Percentiles rank a stretch among this genome's conserved stretches.
Evolutionary conservation across 1,139 yeast species (phyloP).

Genomic region (Kurtzmaniella quercitrusa): DNA sequence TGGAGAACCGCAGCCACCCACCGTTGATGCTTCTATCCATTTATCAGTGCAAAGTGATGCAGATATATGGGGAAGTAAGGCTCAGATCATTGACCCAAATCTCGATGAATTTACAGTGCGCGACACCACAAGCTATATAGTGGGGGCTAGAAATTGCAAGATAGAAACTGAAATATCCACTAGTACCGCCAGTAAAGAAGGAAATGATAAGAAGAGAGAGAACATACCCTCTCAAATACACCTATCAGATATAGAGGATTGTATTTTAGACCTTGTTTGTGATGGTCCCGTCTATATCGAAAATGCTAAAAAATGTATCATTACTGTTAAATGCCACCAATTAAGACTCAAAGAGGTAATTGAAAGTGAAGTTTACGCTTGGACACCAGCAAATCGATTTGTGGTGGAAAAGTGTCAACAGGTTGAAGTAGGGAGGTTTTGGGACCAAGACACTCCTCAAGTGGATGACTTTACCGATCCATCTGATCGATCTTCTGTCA

Average conservation of each 20-base stretch:
- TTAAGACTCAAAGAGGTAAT: slow-evolving; percentile 31
- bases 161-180: neutral
- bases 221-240: slow-evolving; percentile 16
- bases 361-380: slow-evolving; percentile 19
- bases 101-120: neutral
- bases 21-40: neutral
- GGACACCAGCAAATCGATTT: slow-evolving; percentile 21
- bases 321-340: slow-evolving; percentile 36
- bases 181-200: neutral
- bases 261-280: slow-evolving; percentile 19
- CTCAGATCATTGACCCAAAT: neutral
- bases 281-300: slow-evolving; percentile 32
- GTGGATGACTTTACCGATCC: slow-evolving; percentile 8
- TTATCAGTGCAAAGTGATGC: neutral
- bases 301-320: slow-evolving; percentile 18
- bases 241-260: slow-evolving; percentile 16
- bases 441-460: neutral
- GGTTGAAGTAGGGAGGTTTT: slow-evolving; percentile 14
- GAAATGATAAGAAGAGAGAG: neutral
- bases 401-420: slow-evolving; percentile 32
- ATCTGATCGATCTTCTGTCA: neutral
- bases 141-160: neutral
- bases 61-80: neutral
- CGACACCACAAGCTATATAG: neutral
- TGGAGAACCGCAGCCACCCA: slow-evolving; percentile 23